Base-by-base conservation (phyloP, 2,329 filamentous ascomycete species). In the Neopestalotiopsis sp. region DNA sequence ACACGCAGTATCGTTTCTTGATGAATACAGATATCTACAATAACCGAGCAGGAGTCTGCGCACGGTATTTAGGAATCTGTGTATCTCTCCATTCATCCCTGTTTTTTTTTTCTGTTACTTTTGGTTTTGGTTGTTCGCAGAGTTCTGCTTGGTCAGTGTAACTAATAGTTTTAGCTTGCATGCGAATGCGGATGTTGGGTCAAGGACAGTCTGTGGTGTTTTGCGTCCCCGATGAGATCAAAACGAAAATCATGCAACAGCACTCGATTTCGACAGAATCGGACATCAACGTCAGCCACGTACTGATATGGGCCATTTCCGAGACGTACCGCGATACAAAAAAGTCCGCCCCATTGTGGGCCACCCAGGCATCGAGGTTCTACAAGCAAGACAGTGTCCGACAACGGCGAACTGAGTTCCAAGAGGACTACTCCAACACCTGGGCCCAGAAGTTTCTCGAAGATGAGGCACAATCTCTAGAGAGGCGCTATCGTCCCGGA, bases 161-260 rank as follows among this genome's bases (percentile, higher is more conserved):
- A 28, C 24, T 28, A 4, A 28, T 28, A 28, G 24, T 17, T 17
- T 49, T 49, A 88, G 90, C 90, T 0, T 92, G 90, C 69, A 93
- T 92, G 89, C 79, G 92, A n/a, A 89, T 94, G 87, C 79, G 91
- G 12, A 88, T 90, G 69, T 82, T 95, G 0, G 92, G 90, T 0
- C 79, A 88, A 2, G 90, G 90, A 0, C 91, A 94, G 72, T 89
- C 88, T 0, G 85, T 94, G 0, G 80, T 87, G 0, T 93, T 93
- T 65, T 88, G 85, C 67, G 78, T 89, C 1, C 85, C 89, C 0
- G 74, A 82, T 1, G 91, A 94, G 68, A 88, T 93, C 3, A 79
- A 86, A 12, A 77, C 74, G 0, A 88, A 87, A 69, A 89, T 92
- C 17, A 69, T 76, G 0, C 71, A 78, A 2, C 57, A 74, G 1